phyloP scores from a whole-genome alignment of 73 alveolate genomes.

The Paramecium bursaria region DNA sequence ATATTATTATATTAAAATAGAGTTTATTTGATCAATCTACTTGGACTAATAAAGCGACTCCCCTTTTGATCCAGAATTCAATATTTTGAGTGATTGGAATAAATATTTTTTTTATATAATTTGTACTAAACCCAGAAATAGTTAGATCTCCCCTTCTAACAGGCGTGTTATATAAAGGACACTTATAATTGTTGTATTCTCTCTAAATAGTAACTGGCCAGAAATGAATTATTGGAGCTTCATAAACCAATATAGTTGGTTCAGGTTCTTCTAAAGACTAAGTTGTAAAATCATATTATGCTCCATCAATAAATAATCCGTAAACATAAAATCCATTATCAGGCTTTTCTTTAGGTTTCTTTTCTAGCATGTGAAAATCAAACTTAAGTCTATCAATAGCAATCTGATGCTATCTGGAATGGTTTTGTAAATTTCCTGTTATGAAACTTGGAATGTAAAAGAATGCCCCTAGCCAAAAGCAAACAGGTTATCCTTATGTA shows the following conservation, averaged over 20 bases:
- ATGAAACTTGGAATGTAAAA: slow-evolving; percentile 85
- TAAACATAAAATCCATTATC: slow-evolving; percentile 50
- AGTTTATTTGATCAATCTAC: slow-evolving; percentile 2
- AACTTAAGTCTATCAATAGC: slow-evolving; percentile 83
- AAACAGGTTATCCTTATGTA: slow-evolving; percentile 81
- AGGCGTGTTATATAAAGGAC: slow-evolving; percentile 95
- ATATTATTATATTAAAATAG: no score
- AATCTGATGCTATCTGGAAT: slow-evolving; percentile 83
- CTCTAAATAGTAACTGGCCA: not conserved
- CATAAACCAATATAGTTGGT: not conserved
- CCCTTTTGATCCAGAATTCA: slow-evolving; percentile 12
- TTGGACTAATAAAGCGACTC: slow-evolving; percentile 16
- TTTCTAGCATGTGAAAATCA: slow-evolving; percentile 67
- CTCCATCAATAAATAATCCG: slow-evolving; percentile 42
- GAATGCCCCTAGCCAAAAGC: slow-evolving; percentile 87
- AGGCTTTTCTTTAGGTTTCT: not conserved
- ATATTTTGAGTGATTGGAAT: slow-evolving; percentile 65
- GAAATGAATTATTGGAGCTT: slow-evolving; percentile 30
- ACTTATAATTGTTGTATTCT: not conserved
- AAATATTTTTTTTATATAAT: slow-evolving; percentile 80
- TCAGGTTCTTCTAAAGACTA: slow-evolving; percentile 51
- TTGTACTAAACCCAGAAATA: not conserved
- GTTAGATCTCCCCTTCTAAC: slow-evolving; percentile 83
- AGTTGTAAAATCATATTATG: slow-evolving; percentile 34
- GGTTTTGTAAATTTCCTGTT: slow-evolving; percentile 85